These are phyloP conservation scores for Metschnikowia proteae DNA, from an alignment of 805 yeast genomes.

Conservation along the genomic window DNA sequence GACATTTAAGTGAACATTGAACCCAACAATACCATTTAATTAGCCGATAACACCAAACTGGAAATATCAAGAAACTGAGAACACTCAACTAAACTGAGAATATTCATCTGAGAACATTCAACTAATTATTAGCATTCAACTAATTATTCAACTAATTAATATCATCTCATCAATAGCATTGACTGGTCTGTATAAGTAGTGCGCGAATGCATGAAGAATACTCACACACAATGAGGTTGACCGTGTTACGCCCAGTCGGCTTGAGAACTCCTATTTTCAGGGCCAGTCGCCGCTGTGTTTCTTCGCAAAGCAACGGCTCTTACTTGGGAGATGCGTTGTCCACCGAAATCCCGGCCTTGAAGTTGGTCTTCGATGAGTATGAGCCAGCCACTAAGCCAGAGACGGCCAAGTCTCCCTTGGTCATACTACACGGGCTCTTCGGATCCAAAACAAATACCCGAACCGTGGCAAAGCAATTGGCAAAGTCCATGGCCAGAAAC, in stretches of 20 bases:
- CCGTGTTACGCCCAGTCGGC: background rate
- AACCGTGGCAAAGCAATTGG: conserved; percentile 63
- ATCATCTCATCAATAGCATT: background rate
- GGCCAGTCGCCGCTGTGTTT: background rate
- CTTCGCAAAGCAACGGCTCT: background rate
- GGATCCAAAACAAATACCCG: conserved; percentile 82
- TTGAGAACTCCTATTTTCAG: background rate
- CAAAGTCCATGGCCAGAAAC: conserved; percentile 47
- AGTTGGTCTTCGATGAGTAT: conserved; percentile 51
- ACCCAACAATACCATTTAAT: too few species aligned
- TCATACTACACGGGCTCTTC: conserved; percentile 85
- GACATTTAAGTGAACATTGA: too few species aligned
- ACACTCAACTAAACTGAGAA: too few species aligned
- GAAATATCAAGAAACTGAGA: too few species aligned
- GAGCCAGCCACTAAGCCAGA: conserved; percentile 17
- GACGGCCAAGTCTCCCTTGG: conserved; percentile 52
- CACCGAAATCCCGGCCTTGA: conserved; percentile 45
- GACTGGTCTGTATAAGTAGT: background rate
- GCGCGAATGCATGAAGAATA: background rate
- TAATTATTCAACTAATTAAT: background rate
- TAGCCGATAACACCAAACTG: too few species aligned
- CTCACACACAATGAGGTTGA: background rate
- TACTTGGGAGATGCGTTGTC: conserved; percentile 33
- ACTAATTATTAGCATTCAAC: too few species aligned
- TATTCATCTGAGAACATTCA: too few species aligned